phyloP scores from a whole-genome alignment of 2,329 filamentous ascomycete genomes.

The Beauveria caledonica region DNA sequence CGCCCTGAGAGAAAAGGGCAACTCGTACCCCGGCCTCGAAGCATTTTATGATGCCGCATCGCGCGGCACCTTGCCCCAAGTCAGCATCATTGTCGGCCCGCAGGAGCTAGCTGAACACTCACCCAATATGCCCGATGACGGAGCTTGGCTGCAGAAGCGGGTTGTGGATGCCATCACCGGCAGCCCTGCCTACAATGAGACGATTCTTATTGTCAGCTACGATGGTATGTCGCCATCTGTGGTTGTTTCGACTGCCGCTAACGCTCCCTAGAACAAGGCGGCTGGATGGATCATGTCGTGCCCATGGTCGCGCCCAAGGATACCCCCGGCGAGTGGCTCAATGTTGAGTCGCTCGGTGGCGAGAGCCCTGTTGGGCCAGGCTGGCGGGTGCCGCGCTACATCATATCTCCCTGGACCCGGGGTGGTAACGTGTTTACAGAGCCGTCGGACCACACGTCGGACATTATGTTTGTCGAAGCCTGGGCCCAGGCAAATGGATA shows the following conservation, averaged over 20 bases:
- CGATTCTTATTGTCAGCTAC: constrained; percentile 42
- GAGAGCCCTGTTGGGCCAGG: constrained; percentile 22
- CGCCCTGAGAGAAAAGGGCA: constrained; percentile 33
- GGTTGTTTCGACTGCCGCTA: not conserved
- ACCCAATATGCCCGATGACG: constrained; percentile 43
- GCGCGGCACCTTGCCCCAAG: constrained; percentile 39
- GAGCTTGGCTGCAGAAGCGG: constrained; percentile 46
- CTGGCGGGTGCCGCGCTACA: constrained; percentile 42
- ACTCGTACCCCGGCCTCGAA: constrained; percentile 37
- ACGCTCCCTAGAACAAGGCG: constrained; percentile 33
- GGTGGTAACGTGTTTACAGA: constrained; percentile 46
- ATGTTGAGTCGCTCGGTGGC: constrained; percentile 28
- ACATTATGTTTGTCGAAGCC: constrained; percentile 43
- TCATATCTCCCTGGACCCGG: constrained; percentile 46
- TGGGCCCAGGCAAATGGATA: constrained; percentile 28
- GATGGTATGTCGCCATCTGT: constrained; percentile 21
- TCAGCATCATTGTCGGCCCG: constrained; percentile 44
- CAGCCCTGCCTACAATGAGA: constrained; percentile 40
- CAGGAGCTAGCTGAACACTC: constrained; percentile 49
- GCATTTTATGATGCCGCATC: constrained; percentile 40
- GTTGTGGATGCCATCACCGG: constrained; percentile 41
- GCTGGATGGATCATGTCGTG: constrained; percentile 43
- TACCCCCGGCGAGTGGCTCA: constrained; percentile 43
- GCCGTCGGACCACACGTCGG: constrained; percentile 43
- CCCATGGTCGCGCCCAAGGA: constrained; percentile 38